A percentile compares a stretch with the other conserved stretches of the same genome.
Evolutionary conservation across 2,329 filamentous ascomycete species (phyloP).

Genomic region (Lecanoromycetidae sp.): DNA sequence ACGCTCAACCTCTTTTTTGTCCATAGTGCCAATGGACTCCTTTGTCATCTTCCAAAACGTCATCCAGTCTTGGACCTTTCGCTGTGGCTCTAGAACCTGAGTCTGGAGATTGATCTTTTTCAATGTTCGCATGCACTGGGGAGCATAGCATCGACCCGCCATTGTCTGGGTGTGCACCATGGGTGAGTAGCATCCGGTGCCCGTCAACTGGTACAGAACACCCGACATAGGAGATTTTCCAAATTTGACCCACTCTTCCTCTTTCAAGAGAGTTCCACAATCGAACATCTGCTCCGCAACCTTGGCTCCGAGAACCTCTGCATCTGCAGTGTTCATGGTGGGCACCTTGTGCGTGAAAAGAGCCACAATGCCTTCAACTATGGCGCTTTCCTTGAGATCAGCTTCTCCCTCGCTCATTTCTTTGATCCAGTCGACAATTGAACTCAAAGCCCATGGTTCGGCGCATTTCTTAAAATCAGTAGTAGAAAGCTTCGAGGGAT

Average conservation of each 20-base stretch:
- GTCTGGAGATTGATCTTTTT: slow-evolving; percentile 86
- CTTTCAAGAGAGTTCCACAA: slow-evolving; percentile 63
- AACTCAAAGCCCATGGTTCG: slow-evolving; percentile 87
- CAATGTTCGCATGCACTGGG: slow-evolving; percentile 84
- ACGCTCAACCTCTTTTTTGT: slow-evolving; percentile 79
- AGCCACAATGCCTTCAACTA: slow-evolving; percentile 76
- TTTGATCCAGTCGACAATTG: slow-evolving; percentile 75
- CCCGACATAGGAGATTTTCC: slow-evolving; percentile 69
- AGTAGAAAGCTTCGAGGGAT: slow-evolving; percentile 68
- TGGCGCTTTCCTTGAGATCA: slow-evolving; percentile 70
- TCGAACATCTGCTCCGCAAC: slow-evolving; percentile 72
- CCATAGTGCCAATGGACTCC: slow-evolving; percentile 56
- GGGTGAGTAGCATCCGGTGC: slow-evolving; percentile 79
- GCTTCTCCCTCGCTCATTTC: slow-evolving; percentile 83
- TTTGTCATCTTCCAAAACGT: slow-evolving; percentile 77
- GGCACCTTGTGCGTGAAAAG: slow-evolving; percentile 91
- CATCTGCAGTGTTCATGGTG: slow-evolving; percentile 96
- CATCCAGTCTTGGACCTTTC: slow-evolving; percentile 71
- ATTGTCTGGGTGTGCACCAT: slow-evolving; percentile 58
- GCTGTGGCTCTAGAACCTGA: slow-evolving; percentile 54
- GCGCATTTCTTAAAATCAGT: slow-evolving; percentile 72
- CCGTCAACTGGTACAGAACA: slow-evolving; percentile 85
- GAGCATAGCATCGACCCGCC: slow-evolving; percentile 73
- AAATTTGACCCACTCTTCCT: slow-evolving; percentile 98
- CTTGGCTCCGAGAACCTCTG: slow-evolving; percentile 67